These are phyloP conservation scores for Solanum bulbocastanum DNA, from an alignment of 257 asterid genomes.

Conservation along the genomic window DNA sequence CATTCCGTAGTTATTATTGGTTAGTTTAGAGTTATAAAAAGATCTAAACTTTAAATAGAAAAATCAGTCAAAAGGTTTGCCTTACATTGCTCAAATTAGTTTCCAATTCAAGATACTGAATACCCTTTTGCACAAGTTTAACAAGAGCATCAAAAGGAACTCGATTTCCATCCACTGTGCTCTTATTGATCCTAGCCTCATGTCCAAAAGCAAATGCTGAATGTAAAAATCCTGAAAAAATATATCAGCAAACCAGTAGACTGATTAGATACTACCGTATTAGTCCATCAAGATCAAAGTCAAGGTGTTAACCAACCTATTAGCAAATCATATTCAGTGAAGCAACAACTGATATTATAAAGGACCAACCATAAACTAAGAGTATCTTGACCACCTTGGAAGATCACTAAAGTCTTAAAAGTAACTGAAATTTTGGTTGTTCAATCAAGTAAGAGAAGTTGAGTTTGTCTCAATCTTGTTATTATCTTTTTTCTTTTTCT, in stretches of 20 bases:
- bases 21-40: constrained; percentile 10
- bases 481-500: not conserved
- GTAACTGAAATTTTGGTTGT: not conserved
- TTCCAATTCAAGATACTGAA: constrained; percentile 75
- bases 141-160: constrained; percentile 90
- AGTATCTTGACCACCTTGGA: not conserved
- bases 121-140: constrained; percentile 77
- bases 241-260: not conserved
- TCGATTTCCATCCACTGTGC: constrained; percentile 61
- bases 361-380: not conserved
- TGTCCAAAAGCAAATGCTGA: constrained; percentile 73
- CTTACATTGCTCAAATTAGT: constrained; percentile 59
- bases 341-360: not conserved
- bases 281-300: not conserved
- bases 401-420: not conserved
- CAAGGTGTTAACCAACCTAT: not conserved
- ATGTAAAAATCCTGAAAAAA: constrained; percentile 70
- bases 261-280: not conserved
- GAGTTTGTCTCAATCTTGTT: not conserved
- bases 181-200: constrained; percentile 72
- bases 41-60: constrained; percentile 10
- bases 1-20: constrained; percentile 20
- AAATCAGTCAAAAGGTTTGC: constrained; percentile 2
- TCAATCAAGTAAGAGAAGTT: not conserved
- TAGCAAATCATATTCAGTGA: not conserved